Evolutionary conservation across 1,139 yeast genomes (phyloP).

Genomic region (Suhomyces coccinellae): DNA sequence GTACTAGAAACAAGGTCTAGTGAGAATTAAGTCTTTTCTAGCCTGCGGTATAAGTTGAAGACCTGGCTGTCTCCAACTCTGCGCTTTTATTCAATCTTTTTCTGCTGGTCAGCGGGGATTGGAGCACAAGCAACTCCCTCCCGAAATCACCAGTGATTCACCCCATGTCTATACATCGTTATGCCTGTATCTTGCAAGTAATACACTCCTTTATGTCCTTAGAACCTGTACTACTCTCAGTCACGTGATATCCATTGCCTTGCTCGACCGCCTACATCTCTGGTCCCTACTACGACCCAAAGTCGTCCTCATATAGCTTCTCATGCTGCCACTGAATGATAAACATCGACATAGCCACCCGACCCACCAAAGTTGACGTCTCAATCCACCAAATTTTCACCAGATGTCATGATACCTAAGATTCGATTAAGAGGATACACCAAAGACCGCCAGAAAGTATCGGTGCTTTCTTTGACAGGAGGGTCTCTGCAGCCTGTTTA

Average conservation of each 20-base stretch:
- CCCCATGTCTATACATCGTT: too few relatives aligned
- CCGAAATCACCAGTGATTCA: too few relatives aligned
- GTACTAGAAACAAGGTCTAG: background rate
- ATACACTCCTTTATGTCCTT: too few relatives aligned
- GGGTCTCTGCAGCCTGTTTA: slow-evolving; percentile 1
- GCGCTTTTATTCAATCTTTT: too few relatives aligned
- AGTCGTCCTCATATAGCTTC: slow-evolving; percentile 1
- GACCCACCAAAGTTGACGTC: background rate
- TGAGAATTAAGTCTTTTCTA: background rate
- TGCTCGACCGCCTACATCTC: background rate
- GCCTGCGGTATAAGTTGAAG: too few relatives aligned
- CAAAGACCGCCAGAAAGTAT: slow-evolving; percentile 3
- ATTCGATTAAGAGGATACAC: slow-evolving; percentile 14
- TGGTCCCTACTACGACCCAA: slow-evolving; percentile 1
- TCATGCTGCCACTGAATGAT: background rate
- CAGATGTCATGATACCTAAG: slow-evolving; percentile 15
- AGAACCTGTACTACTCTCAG: too few relatives aligned
- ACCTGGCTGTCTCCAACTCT: too few relatives aligned
- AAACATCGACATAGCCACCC: background rate
- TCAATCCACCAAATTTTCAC: background rate
- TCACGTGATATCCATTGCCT: background rate
- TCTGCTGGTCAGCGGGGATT: too few relatives aligned
- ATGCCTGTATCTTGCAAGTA: too few relatives aligned
- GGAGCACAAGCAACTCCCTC: too few relatives aligned
- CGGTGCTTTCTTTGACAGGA: slow-evolving; percentile 3